A percentile compares a stretch with the other conserved stretches of the same genome.
Conservation (phyloP, 1,139 yeast species). For the Yarrowia galli region DNA sequence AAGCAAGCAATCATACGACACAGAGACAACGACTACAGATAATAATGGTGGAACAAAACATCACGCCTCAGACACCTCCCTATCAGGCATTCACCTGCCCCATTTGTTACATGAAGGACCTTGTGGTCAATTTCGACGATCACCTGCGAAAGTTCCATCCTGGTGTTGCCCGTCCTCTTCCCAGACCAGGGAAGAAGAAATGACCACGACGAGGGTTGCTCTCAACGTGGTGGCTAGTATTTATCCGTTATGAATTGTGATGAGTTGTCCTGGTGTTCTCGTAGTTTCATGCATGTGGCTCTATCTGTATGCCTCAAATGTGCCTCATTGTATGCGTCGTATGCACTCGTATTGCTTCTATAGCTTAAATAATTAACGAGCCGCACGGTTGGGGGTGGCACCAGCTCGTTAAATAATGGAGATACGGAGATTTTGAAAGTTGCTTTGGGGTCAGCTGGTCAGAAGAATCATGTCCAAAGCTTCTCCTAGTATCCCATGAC, state of each 20-base stretch:
- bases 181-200: not conserved
- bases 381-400: not conserved
- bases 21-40: too few relatives aligned
- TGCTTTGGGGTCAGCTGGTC: not conserved
- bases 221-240: too few relatives aligned
- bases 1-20: not conserved
- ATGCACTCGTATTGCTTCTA: not conserved
- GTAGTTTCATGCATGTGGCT: too few relatives aligned
- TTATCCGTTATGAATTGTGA: too few relatives aligned
- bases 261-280: too few relatives aligned
- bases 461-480: too few relatives aligned
- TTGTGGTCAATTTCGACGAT: not conserved
- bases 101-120: not conserved
- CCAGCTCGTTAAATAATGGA: not conserved
- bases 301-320: too few relatives aligned
- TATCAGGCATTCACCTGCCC: not conserved
- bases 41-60: not conserved
- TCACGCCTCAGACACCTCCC: conserved; percentile 1
- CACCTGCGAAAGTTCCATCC: not conserved
- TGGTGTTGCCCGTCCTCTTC: not conserved
- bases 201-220: too few relatives aligned
- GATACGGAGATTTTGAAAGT: not conserved
- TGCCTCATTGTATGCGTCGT: not conserved
- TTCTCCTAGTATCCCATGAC: too few relatives aligned
- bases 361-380: conserved; percentile 1